Evolutionary conservation across 352 stramenopile genomes (phyloP).

Genomic region (Pythium vanterpoolii): DNA sequence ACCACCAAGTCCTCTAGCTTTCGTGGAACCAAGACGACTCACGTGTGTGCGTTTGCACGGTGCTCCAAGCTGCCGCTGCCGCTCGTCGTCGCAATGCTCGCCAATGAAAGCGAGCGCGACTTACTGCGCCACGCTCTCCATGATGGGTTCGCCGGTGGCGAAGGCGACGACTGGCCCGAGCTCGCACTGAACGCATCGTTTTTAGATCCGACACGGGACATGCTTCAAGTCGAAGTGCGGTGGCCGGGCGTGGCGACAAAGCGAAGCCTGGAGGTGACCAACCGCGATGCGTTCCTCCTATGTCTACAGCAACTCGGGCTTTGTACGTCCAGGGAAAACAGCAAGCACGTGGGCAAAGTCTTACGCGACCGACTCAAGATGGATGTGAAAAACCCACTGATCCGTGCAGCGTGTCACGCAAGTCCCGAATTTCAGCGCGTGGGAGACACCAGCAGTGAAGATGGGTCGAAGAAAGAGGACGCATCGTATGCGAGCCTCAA

Average conservation of each 20-base stretch:
- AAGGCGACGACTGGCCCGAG: constrained; percentile 48
- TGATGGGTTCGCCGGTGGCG: constrained; percentile 16
- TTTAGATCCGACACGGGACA: constrained; percentile 35
- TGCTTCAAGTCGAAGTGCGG: constrained; percentile 53
- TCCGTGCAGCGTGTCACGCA: constrained; percentile 25
- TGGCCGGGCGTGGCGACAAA: constrained; percentile 33
- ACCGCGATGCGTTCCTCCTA: constrained; percentile 59
- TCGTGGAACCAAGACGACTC: neutral
- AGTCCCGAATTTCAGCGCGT: constrained; percentile 19
- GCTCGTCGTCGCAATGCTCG: constrained; percentile 51
- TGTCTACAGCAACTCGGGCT: constrained; percentile 59
- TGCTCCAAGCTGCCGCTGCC: constrained; percentile 60
- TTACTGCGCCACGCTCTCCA: constrained; percentile 38
- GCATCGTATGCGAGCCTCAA: constrained; percentile 45
- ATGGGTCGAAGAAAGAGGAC: neutral
- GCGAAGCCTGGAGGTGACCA: constrained; percentile 41
- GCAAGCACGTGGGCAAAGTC: constrained; percentile 61
- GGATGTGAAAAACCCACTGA: constrained; percentile 39
- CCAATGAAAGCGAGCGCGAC: constrained; percentile 61
- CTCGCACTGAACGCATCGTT: constrained; percentile 57
- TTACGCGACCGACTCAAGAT: constrained; percentile 54
- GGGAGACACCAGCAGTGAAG: neutral
- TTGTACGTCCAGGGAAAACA: constrained; percentile 40
- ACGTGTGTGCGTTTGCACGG: constrained; percentile 12
- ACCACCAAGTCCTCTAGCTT: no score